These are phyloP conservation scores for Echria macrotheca DNA, from an alignment of 495 filamentous ascomycete genomes.

Conservation along the genomic window DNA sequence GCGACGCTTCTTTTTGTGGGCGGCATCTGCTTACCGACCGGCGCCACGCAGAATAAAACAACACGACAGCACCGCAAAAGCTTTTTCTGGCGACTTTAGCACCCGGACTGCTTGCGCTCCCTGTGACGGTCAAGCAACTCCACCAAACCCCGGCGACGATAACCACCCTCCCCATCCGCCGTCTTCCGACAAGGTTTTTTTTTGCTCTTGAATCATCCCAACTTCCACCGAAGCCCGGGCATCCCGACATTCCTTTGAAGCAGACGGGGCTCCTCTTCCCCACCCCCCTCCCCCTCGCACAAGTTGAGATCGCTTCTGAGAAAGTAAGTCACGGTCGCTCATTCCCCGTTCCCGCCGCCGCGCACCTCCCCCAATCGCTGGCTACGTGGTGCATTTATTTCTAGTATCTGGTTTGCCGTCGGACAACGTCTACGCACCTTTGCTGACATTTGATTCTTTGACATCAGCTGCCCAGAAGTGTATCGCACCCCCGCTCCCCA, in stretches of 20 bases:
- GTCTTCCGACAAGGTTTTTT: slow-evolving; percentile 10
- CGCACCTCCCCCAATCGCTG: slow-evolving; percentile 1
- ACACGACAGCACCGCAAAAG: too few species aligned
- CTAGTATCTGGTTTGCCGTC: too few species aligned
- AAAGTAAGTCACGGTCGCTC: slow-evolving; percentile 14
- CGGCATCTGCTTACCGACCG: slow-evolving; percentile 15
- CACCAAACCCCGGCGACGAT: slow-evolving; percentile 26
- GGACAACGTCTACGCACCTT: too few species aligned
- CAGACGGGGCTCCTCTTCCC: slow-evolving; percentile 19
- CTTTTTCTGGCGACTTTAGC: slow-evolving; percentile 14
- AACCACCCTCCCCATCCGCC: slow-evolving; percentile 19
- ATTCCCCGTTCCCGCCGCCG: not conserved
- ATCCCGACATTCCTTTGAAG: slow-evolving; percentile 8
- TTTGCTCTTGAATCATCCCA: not conserved
- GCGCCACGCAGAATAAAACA: slow-evolving; percentile 14
- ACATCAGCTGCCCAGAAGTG: slow-evolving; percentile 22
- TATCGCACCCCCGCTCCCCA: slow-evolving; percentile 21
- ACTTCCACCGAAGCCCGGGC: slow-evolving; percentile 1
- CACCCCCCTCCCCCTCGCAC: slow-evolving; percentile 10
- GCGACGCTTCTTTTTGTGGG: slow-evolving; percentile 13
- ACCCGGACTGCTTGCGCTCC: slow-evolving; percentile 14
- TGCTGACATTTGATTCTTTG: slow-evolving; percentile 11
- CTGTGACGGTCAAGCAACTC: slow-evolving; percentile 15
- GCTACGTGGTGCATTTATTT: too few species aligned
- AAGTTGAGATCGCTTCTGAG: slow-evolving; percentile 33